phyloP scores from a whole-genome alignment of 1,139 yeast species.

The Trichomonascaceae sp. region DNA sequence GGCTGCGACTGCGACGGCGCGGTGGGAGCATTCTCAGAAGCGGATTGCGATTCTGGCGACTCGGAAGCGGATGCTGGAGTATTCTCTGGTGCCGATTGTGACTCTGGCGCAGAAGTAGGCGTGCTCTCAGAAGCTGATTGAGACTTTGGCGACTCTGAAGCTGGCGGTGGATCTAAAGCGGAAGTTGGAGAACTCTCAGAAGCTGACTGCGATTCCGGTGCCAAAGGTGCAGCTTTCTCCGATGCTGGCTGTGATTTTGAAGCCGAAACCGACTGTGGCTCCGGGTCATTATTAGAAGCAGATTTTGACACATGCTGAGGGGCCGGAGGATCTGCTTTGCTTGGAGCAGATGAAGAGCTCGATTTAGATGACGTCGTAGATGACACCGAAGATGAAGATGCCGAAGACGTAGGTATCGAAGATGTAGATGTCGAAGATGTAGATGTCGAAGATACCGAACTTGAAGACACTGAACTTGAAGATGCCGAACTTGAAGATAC shows the following conservation, averaged over 20 bases:
- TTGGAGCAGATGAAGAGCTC: neutral
- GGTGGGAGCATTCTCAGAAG: too few relatives aligned
- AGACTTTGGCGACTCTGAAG: neutral
- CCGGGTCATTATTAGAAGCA: neutral
- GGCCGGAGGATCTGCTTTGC: neutral
- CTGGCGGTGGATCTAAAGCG: neutral
- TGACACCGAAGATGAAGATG: too few relatives aligned
- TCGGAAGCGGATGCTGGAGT: too few relatives aligned
- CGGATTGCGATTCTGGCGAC: neutral
- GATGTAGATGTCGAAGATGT: neutral
- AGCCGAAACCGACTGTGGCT: neutral
- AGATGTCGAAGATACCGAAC: constrained; percentile 2
- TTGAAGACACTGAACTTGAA: constrained; percentile 1
- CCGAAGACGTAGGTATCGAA: too few relatives aligned
- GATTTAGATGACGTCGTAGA: neutral
- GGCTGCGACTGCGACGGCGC: neutral
- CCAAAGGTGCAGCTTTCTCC: neutral
- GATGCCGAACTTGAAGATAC: constrained; percentile 4
- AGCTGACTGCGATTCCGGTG: neutral
- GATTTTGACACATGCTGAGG: neutral
- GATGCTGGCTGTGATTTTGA: neutral
- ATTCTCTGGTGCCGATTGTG: neutral
- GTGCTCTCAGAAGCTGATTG: neutral
- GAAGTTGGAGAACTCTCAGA: neutral
- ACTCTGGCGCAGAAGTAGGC: neutral